Conservation (phyloP, 345 rosid genomes). For the Aurinia saxatilis region DNA sequence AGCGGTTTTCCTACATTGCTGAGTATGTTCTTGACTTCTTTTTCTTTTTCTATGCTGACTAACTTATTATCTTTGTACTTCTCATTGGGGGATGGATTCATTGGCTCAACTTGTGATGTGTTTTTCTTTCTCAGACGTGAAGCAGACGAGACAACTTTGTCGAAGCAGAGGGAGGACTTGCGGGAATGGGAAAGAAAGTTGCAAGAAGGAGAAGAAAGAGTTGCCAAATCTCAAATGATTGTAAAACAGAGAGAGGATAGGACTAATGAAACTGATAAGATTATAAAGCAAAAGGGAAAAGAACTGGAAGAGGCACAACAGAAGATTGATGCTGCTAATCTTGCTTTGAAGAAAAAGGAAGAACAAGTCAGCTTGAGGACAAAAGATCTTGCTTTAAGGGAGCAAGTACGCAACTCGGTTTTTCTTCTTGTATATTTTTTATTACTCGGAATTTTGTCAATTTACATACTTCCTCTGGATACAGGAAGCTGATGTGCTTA, state of each 20-base stretch:
- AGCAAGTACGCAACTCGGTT: constrained; percentile 47
- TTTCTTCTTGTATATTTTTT: neutral
- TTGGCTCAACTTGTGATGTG: neutral
- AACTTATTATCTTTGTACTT: neutral
- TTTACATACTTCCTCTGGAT: constrained; percentile 18
- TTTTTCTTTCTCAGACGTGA: constrained; percentile 52
- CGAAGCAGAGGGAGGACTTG: constrained; percentile 91
- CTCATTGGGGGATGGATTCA: neutral
- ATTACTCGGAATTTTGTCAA: neutral
- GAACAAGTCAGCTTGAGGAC: constrained; percentile 61
- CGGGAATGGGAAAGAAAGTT: constrained; percentile 87
- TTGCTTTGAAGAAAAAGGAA: constrained; percentile 54
- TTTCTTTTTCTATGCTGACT: neutral
- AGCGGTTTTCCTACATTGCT: constrained; percentile 60
- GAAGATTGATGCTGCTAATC: constrained; percentile 60
- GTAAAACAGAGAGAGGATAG: constrained; percentile 89
- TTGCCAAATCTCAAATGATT: constrained; percentile 37
- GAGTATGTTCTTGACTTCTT: constrained; percentile 46
- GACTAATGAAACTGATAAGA: constrained; percentile 68
- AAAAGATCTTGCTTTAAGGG: constrained; percentile 44
- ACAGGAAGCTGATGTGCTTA: constrained; percentile 55
- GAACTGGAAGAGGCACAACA: constrained; percentile 70
- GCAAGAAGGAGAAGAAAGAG: constrained; percentile 85
- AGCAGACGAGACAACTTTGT: constrained; percentile 49
- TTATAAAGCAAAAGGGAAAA: constrained; percentile 68